Base-by-base conservation (phyloP, 768 basidiomycete species). In the Hericium erinaceus region DNA sequence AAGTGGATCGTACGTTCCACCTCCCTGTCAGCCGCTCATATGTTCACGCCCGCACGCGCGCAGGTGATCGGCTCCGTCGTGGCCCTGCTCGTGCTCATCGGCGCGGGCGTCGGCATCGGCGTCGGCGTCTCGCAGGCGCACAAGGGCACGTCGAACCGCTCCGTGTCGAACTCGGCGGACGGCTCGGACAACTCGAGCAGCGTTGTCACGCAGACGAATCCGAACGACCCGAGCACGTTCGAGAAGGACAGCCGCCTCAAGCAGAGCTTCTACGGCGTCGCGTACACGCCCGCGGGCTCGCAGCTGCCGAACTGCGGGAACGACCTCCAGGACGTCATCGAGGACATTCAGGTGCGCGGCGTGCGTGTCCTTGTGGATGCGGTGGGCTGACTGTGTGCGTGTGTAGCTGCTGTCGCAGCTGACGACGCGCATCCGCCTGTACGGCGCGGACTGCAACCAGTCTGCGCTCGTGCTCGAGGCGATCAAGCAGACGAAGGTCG, bases 401-500 rank as follows among this genome's bases (percentile, higher is more conserved):
- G 33, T 52, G 20, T 22, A 74, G 82, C 33, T 33, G 33, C 33
- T 33, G 9, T 33, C 33, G 33, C 33, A 33, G 33, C 33, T 33
- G 33, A 33, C 33, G 33, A 33, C 33, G 33, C 83, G 82, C 54
- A 73, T 92, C 60, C 88, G 89, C 64, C 75, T 94, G 39, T 95
- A 95, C 68, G 92, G 92, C 41, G 83, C 90, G 39, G 89, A 92
- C 70, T 92, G 89, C 68, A 92, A 92, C 67, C 85, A 89, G 68
- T 81, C 84, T 3, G 85, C 85, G 0, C 75, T 90, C 20, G 85
- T 91, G 75, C 80, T 98, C 33, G 89, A 94, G 62, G 95, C 95
- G 16, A 93, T 99, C 64, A 78, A 85, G 64, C 84, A 83, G 59
- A 97, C 95, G 39, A 90, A 95, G 71, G 89, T 92, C 40, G 76